Evolutionary conservation across 768 basidiomycete species (phyloP), one percentile per base, ranked within the genome.

Genomic region (Leccinum uliginosum): DNA sequence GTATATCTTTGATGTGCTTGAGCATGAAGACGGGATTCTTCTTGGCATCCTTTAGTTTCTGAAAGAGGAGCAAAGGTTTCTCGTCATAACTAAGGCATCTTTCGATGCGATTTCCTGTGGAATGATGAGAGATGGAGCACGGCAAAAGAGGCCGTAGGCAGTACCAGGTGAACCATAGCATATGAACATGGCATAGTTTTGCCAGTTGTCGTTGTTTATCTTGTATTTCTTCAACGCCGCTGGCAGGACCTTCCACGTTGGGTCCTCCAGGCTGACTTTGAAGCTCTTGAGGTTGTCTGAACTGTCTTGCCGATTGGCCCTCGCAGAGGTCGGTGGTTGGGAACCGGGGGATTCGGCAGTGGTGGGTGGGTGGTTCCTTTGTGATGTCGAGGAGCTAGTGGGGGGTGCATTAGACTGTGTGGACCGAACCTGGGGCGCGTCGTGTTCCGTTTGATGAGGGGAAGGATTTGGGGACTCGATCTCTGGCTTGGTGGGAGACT

Each of bases 1-100:
- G 88, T 58, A 99, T 98, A 67, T 99, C 97, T 68, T 74, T 73
- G 73, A 95, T 94, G 61, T 96, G 92, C 60, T 94, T 91, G 53
- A 96, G 82, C 97, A 99, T 99, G 74, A 99, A 99, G 8, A 99
- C 96, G 2, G 97, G 96, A 60, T 97, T 94, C 75, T 98, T 98
- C 74, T 93, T 93, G 2, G 88, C 86, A 62, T 99, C 97, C 69
- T 98, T 99, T 55, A 98, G 82, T 69, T 91, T 93, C 71, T 98
- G 97, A 77, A 99, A 99, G 40, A 99, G 83, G 49, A 98, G 79
- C 32, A 99, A 78, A 0, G 97, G 97, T 67, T 98, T 98, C 75
- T 99, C 97, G 67, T 99, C 97, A 65, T 97, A 98, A 66, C 91
- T 91, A 54, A 99, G 74, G 74, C 97, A 99, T 32, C 97, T 86